phyloP scores from a whole-genome alignment of 73 alveolate genomes.

The Effrenium voratum region DNA sequence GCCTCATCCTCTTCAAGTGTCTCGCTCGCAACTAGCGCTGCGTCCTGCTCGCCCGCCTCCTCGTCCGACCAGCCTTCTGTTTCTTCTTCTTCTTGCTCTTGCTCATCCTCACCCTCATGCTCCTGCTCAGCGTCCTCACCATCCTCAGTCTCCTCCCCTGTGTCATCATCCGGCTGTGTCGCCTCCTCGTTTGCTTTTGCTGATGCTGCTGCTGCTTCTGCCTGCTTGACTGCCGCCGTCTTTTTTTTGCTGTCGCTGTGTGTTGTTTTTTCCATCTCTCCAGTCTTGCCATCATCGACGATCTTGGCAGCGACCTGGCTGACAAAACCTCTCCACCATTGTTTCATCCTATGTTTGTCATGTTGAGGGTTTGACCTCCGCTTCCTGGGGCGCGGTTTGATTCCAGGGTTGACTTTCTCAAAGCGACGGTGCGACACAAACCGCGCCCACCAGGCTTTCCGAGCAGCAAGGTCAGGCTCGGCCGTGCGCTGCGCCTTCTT shows the following conservation, averaged over 20 bases:
- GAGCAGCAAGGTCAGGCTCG: too few species aligned
- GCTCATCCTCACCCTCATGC: background rate
- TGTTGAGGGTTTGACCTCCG: too few species aligned
- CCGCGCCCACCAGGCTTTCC: too few species aligned
- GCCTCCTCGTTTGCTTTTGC: background rate
- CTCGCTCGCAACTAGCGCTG: background rate
- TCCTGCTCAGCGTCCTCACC: background rate
- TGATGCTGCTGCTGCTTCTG: background rate
- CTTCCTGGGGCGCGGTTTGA: too few species aligned
- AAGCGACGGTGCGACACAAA: too few species aligned
- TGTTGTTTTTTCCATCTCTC: background rate
- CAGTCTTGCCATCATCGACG: background rate
- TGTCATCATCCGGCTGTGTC: background rate
- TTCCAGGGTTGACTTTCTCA: too few species aligned
- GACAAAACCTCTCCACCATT: background rate
- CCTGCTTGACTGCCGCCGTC: background rate
- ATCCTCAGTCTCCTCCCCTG: background rate
- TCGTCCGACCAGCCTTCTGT: too few species aligned
- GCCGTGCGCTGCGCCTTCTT: background rate
- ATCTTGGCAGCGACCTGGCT: background rate
- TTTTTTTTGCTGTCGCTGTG: background rate
- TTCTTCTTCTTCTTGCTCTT: background rate
- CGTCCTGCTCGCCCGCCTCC: background rate
- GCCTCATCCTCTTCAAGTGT: background rate
- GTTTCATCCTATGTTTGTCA: too few species aligned